Evolutionary conservation across 208 protist species (phyloP).

Genomic region (Angomonas ambiguus): DNA sequence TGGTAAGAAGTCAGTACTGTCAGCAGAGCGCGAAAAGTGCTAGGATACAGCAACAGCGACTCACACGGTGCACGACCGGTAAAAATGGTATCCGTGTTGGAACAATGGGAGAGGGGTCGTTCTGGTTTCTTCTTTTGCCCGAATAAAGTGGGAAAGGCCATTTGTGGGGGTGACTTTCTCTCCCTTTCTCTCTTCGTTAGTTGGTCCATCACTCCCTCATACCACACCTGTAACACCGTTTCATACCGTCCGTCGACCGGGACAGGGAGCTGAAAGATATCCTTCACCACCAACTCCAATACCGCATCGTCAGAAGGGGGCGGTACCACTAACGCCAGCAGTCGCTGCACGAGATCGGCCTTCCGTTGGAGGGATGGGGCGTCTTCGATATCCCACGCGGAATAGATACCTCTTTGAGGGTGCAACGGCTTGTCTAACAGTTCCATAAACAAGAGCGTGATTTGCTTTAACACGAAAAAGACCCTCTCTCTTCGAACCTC

Average conservation of each 20-base stretch:
- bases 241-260: neutral
- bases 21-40: too few relatives aligned
- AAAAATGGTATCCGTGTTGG: neutral
- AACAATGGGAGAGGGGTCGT: neutral
- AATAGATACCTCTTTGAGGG: constrained; percentile 31
- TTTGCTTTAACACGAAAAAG: constrained; percentile 9
- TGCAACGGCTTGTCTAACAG: constrained; percentile 51
- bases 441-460: constrained; percentile 40
- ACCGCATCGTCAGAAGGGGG: constrained; percentile 25
- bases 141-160: too few relatives aligned
- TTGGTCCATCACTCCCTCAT: neutral
- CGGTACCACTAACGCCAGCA: constrained; percentile 19
- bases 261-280: neutral
- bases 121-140: neutral
- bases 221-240: neutral
- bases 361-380: constrained; percentile 17
- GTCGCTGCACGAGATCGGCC: constrained; percentile 19
- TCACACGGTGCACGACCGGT: neutral
- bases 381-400: constrained; percentile 40
- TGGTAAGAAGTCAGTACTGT: too few relatives aligned
- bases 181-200: neutral
- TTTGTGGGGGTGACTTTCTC: too few relatives aligned
- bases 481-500: neutral
- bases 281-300: constrained; percentile 20
- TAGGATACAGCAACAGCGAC: too few relatives aligned